phyloP scores from a whole-genome alignment of 441 rosid species.

The Hura crepitans region DNA sequence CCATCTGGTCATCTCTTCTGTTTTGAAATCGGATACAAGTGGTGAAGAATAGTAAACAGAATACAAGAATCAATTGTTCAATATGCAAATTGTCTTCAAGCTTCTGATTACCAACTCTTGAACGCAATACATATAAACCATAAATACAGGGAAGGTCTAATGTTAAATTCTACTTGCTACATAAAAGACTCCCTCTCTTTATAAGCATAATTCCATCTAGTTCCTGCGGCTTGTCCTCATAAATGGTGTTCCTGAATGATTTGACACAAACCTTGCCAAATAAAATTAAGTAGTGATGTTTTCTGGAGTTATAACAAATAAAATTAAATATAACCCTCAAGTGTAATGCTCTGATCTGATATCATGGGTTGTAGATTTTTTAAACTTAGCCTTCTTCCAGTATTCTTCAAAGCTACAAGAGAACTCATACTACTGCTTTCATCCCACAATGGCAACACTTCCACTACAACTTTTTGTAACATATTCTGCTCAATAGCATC shows the following conservation, averaged over 20 bases:
- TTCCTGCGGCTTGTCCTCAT: neutral
- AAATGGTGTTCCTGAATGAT: neutral
- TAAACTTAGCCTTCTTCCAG: slow-evolving; percentile 37
- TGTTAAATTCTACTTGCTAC: too few species aligned
- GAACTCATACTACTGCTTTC: slow-evolving; percentile 25
- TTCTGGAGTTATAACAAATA: slow-evolving; percentile 29
- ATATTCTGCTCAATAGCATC: slow-evolving; percentile 48
- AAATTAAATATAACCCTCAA: slow-evolving; percentile 56
- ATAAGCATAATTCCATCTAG: neutral
- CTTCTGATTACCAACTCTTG: too few species aligned
- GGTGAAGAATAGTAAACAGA: too few species aligned
- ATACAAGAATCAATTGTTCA: too few species aligned
- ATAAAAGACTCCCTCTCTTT: too few species aligned
- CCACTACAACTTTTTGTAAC: slow-evolving; percentile 61
- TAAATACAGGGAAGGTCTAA: too few species aligned
- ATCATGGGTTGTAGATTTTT: slow-evolving; percentile 45
- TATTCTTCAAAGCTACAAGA: slow-evolving; percentile 27
- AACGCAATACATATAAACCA: too few species aligned
- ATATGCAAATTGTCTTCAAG: too few species aligned
- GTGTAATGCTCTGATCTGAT: slow-evolving; percentile 42
- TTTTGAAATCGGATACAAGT: too few species aligned
- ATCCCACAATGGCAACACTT: slow-evolving; percentile 62
- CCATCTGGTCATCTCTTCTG: neutral
- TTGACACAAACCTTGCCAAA: neutral
- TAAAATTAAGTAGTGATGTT: slow-evolving; percentile 16